Conservation (phyloP, 768 basidiomycete species). For the Agaricus blazei region DNA sequence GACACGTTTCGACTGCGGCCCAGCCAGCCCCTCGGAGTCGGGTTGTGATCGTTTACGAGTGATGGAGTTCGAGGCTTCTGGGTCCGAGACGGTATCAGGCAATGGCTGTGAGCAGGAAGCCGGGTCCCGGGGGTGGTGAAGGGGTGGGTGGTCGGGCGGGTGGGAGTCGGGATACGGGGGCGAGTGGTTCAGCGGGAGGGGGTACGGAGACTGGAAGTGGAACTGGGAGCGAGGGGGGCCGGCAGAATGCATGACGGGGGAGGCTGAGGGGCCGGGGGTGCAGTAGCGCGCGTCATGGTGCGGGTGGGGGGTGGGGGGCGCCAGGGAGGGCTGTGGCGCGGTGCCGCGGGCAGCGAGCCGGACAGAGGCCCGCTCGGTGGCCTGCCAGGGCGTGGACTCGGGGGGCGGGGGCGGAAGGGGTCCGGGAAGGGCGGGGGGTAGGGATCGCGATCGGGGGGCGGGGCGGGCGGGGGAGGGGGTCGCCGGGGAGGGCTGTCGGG, state of each 20-base stretch:
- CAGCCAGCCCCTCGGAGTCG: slow-evolving; percentile 32
- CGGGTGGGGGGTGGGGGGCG: slow-evolving; percentile 16
- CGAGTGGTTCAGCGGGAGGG: neutral
- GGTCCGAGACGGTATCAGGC: slow-evolving; percentile 2
- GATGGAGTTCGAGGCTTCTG: slow-evolving; percentile 9
- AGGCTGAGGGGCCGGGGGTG: slow-evolving; percentile 16
- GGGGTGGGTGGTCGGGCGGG: neutral
- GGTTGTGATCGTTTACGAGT: slow-evolving; percentile 28
- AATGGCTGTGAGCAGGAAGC: neutral
- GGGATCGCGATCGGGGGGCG: slow-evolving; percentile 7
- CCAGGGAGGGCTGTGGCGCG: slow-evolving; percentile 11
- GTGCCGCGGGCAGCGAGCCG: slow-evolving; percentile 52
- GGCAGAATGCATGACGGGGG: neutral
- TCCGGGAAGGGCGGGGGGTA: neutral
- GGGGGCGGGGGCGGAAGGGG: neutral
- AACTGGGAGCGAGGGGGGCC: neutral
- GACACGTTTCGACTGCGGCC: slow-evolving; percentile 26
- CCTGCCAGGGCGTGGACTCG: slow-evolving; percentile 42
- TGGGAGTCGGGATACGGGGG: neutral
- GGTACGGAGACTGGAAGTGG: slow-evolving; percentile 6
- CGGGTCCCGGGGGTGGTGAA: neutral
- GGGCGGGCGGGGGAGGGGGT: slow-evolving; percentile 28
- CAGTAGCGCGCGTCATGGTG: slow-evolving; percentile 26
- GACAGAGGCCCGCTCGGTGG: slow-evolving; percentile 49
- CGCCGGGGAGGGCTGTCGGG: slow-evolving; percentile 34